A percentile compares a stretch with the other conserved stretches of the same genome.
Evolutionary conservation across 2,329 filamentous ascomycete species (phyloP).

Genomic region (Venturia effusa): DNA sequence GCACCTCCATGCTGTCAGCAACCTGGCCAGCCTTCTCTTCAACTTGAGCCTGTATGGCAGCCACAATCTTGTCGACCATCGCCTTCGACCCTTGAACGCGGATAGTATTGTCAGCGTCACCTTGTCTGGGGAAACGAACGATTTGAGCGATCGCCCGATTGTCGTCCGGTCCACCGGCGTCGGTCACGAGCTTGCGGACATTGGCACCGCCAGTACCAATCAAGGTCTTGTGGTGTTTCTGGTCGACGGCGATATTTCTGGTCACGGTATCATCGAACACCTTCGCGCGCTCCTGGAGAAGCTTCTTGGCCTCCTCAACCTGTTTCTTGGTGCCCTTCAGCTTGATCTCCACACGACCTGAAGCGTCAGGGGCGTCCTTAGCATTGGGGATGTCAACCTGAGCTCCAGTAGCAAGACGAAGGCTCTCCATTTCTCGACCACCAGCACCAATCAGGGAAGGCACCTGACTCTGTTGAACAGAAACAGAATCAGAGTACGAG

Average conservation of each 20-base stretch:
- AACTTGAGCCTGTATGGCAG: slow-evolving; percentile 71
- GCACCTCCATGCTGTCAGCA: slow-evolving; percentile 67
- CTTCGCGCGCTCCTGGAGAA: slow-evolving; percentile 75
- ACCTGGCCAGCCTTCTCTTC: slow-evolving; percentile 75
- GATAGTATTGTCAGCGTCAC: slow-evolving; percentile 62
- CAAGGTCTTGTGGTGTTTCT: slow-evolving; percentile 81
- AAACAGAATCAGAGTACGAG: slow-evolving; percentile 66
- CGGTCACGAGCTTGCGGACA: slow-evolving; percentile 74
- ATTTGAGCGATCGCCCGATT: slow-evolving; percentile 73
- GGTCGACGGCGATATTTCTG: slow-evolving; percentile 79
- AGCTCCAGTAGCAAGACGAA: slow-evolving; percentile 74
- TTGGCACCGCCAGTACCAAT: slow-evolving; percentile 81
- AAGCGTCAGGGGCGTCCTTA: slow-evolving; percentile 54
- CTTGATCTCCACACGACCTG: slow-evolving; percentile 69
- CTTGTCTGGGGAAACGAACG: slow-evolving; percentile 88
- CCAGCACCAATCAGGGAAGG: slow-evolving; percentile 89
- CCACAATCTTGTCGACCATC: slow-evolving; percentile 80
- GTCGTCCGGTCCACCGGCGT: slow-evolving; percentile 83
- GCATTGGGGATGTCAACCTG: slow-evolving; percentile 85
- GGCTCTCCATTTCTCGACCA: slow-evolving; percentile 80
- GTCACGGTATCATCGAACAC: slow-evolving; percentile 85
- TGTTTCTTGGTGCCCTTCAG: slow-evolving; percentile 88
- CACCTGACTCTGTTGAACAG: slow-evolving; percentile 82
- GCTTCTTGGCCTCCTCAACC: slow-evolving; percentile 83
- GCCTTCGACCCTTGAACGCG: slow-evolving; percentile 76